Base-by-base conservation (phyloP, 768 basidiomycete genomes). In the Suillus luteus region DNA sequence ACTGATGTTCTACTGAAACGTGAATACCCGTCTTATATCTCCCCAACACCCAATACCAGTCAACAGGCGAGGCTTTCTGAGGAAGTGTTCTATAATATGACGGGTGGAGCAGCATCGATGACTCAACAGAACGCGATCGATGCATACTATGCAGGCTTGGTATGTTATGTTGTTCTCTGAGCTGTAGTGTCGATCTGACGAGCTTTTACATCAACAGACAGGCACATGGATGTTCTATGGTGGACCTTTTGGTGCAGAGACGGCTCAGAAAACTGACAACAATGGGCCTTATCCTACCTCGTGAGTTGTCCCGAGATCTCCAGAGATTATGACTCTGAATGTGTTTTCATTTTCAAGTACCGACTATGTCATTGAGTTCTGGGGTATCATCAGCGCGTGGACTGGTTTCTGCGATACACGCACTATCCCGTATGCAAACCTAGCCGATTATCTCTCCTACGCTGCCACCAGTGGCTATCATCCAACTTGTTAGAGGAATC, bases 241-340 rank as follows among this genome's bases (percentile, higher is more conserved):
- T 46, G 69, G 68, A 52, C 46, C 60, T 11, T 64, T 63, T 60
- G 61, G 64, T 31, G 51, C 52, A 5, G 37, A 44, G 27, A 49
- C 38, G 0, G 62, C 62, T 4, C 17, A 2, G 35, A 37, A 70
- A 59, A 70, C 57, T 24, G n/a, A n/a, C n/a, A 57, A 61, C 24
- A 19, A 65, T 31, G 69, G 69, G 48, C 70, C 70, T 19, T 71
- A 70, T 40, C 69, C 70, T 22, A 71, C 69, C 8, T 67, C 70
- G 64, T 71, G 37, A 59, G 33, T 37, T 24, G 8, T 4, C 27
- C 14, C 15, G 27, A 8, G 24, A 5, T 15, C 49, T 57, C 52
- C 10, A 17, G 22, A 35, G 27, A 19, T 14, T 44, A 40, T 0
- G 14, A 9, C 11, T n/a, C 31, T 40, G 22, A 51, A 64, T 12